phyloP scores from a whole-genome alignment of 2,329 filamentous ascomycete species.

The Arthrocladium fulminans region DNA sequence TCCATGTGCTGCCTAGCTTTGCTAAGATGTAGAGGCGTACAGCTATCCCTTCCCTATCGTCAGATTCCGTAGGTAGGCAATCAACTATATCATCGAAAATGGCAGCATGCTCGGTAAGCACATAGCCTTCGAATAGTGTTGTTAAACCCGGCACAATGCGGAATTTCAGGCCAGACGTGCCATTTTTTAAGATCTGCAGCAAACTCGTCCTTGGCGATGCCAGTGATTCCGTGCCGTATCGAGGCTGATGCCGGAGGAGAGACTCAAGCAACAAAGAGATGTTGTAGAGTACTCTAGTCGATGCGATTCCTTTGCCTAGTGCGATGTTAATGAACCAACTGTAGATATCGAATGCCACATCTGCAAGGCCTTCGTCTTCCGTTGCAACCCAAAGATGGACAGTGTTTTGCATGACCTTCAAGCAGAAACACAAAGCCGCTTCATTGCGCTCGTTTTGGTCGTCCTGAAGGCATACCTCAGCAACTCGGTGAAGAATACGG shows the following conservation, averaged over 20 bases:
- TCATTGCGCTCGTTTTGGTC: conserved; percentile 66
- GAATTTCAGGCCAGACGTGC: conserved; percentile 65
- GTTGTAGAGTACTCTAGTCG: conserved; percentile 56
- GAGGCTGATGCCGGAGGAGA: conserved; percentile 57
- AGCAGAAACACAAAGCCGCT: conserved; percentile 56
- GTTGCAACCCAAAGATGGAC: conserved; percentile 53
- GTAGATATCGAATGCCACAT: conserved; percentile 67
- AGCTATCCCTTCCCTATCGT: conserved; percentile 72
- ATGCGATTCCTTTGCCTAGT: conserved; percentile 60
- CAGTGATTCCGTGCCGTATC: conserved; percentile 52
- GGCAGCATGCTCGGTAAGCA: conserved; percentile 73
- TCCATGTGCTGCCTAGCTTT: conserved; percentile 71
- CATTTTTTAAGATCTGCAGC: conserved; percentile 60
- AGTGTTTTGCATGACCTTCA: conserved; percentile 59
- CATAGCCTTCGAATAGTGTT: conserved; percentile 67
- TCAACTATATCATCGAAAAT: conserved; percentile 78
- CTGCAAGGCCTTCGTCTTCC: conserved; percentile 50
- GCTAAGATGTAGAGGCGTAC: conserved; percentile 69
- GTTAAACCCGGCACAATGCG: conserved; percentile 62
- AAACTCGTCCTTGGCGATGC: conserved; percentile 62
- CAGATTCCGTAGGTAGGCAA: conserved; percentile 63
- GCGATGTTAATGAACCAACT: conserved; percentile 62
- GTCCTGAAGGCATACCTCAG: conserved; percentile 40
- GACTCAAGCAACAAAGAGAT: conserved; percentile 61
- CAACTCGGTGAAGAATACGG: conserved; percentile 40